Evolutionary conservation across 2,329 filamentous ascomycete species (phyloP), one percentile per base, ranked within the genome.

Genomic region (Penicillium aurantiogriseum): DNA sequence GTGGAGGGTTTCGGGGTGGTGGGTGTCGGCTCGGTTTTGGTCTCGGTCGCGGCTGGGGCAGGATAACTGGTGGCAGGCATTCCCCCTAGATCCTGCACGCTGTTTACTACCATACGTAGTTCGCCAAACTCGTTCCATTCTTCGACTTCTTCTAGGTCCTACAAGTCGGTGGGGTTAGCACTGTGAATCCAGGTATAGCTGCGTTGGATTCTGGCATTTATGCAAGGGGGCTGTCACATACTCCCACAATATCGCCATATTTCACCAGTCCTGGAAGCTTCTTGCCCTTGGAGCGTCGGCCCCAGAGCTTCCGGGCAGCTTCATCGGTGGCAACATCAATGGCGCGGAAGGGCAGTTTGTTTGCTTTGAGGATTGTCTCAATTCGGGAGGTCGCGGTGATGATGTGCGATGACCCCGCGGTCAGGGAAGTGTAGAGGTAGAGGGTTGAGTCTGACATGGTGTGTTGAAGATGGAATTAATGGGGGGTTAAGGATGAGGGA

Each of bases 121-220:
- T 97, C 93, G 76, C 92, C 92, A 76, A 95, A 97, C 75, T 99
- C 94, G 79, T 99, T 99, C 94, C 93, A 97, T 73, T 99, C 94
- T 77, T 99, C 94, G 62, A 97, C 86, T 76, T 97, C 88, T 63
- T 93, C 89, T 49, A 97, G 83, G 73, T 97, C 94, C 92, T 97
- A 63, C 40, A 62, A 8, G 10, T 8, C 27, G 15, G 9, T 27
- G 9, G 46, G 25, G 29, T 57, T 61, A 45, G 56, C 40, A 19
- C 17, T 31, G n/a, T 13, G 5, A 2, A 2, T 35, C 36, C 13
- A 27, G 11, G 33, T n/a, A 48, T 11, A 4, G 23, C 25, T 17
- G 27, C 1, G 17, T 33, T 45, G 27, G 7, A 10, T 29, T 17
- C 23, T 21, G 6, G 13, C 0, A 9, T 27, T 15, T 21, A 47